Evolutionary conservation across 768 basidiomycete genomes (phyloP).

Genomic region (Cytidiella melzeri): DNA sequence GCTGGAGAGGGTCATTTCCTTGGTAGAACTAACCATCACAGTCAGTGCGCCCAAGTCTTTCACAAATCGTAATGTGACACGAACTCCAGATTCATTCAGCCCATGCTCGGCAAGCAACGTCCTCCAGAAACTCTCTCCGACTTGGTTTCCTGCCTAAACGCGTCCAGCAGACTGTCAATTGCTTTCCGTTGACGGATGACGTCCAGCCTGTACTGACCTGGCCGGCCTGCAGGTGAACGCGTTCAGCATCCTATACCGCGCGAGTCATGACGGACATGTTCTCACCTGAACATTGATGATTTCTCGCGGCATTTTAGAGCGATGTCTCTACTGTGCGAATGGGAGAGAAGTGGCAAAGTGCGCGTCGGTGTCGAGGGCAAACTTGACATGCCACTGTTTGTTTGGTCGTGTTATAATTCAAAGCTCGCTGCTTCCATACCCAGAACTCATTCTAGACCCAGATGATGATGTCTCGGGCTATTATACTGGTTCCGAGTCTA

Average conservation of each 20-base stretch:
- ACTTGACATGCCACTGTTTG: neutral
- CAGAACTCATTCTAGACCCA: slow-evolving; percentile 2
- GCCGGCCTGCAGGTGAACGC: slow-evolving; percentile 45
- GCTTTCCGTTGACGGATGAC: too few species aligned
- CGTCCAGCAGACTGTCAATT: too few species aligned
- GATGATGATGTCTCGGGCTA: neutral
- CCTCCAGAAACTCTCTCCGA: slow-evolving; percentile 86
- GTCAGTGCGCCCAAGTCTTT: slow-evolving; percentile 2
- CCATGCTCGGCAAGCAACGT: slow-evolving; percentile 86
- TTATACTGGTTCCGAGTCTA: neutral
- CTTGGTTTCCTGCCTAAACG: slow-evolving; percentile 62
- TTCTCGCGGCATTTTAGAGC: slow-evolving; percentile 57
- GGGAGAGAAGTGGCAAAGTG: neutral
- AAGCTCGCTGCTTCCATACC: neutral
- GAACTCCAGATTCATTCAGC: slow-evolving; percentile 63
- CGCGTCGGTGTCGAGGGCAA: neutral
- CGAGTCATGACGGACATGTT: slow-evolving; percentile 18
- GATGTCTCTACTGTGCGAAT: neutral
- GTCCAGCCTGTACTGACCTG: slow-evolving; percentile 48
- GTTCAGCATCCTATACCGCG: neutral
- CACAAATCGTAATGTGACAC: slow-evolving; percentile 1
- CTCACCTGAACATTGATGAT: slow-evolving; percentile 73
- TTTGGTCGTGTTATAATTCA: neutral
- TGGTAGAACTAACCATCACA: slow-evolving; percentile 48
- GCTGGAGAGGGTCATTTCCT: slow-evolving; percentile 69